phyloP scores from a whole-genome alignment of 805 yeast genomes.

The Ascoidea tarda region DNA sequence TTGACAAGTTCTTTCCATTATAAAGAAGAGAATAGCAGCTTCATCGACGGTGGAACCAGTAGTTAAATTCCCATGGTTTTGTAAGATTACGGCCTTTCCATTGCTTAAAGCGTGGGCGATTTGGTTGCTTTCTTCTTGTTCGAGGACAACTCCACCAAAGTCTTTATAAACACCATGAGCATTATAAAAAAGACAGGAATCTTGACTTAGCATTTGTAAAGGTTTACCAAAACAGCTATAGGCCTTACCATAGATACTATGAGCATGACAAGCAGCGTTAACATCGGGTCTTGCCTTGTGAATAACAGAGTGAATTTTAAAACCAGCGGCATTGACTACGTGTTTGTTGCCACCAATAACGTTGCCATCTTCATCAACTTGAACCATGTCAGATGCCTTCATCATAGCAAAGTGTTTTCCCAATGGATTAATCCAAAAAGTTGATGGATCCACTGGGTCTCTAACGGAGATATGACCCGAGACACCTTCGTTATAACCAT shows the following conservation, averaged over 20 bases:
- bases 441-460: slow-evolving; percentile 68
- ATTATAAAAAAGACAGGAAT: slow-evolving; percentile 53
- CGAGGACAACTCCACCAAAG: slow-evolving; percentile 73
- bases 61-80: slow-evolving; percentile 62
- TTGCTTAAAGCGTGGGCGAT: slow-evolving; percentile 50
- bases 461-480: slow-evolving; percentile 82
- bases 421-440: slow-evolving; percentile 85
- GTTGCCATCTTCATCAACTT: slow-evolving; percentile 47
- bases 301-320: slow-evolving; percentile 52
- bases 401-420: slow-evolving; percentile 59
- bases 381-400: slow-evolving; percentile 49
- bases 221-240: slow-evolving; percentile 51
- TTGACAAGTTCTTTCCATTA: slow-evolving; percentile 52
- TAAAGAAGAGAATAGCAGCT: slow-evolving; percentile 52
- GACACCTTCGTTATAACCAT: slow-evolving; percentile 60
- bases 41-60: slow-evolving; percentile 62
- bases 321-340: slow-evolving; percentile 55
- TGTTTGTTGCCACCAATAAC: slow-evolving; percentile 44
- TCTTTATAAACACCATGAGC: slow-evolving; percentile 49
- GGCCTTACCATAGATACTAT: slow-evolving; percentile 50
- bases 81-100: slow-evolving; percentile 44
- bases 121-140: slow-evolving; percentile 44
- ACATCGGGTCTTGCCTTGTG: slow-evolving; percentile 61
- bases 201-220: slow-evolving; percentile 72
- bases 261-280: slow-evolving; percentile 61